These are phyloP conservation scores for Thielaviopsis populi DNA, from an alignment of 2,329 filamentous ascomycete genomes.

Conservation along the genomic window DNA sequence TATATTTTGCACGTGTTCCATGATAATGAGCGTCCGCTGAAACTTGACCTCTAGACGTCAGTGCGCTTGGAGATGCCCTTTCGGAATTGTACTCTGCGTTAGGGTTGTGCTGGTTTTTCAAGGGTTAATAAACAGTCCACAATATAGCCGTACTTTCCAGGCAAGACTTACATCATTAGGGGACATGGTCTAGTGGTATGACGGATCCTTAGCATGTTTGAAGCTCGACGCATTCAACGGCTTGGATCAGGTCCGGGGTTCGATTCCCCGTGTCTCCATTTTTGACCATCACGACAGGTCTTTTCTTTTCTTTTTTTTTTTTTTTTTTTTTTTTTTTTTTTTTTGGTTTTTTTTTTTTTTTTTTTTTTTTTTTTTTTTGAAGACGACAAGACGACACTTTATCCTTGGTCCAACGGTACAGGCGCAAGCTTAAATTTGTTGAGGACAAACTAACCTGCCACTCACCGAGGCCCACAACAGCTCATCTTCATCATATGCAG, in stretches of 20 bases:
- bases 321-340: not conserved
- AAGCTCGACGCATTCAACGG: not conserved
- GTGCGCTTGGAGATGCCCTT: not conserved
- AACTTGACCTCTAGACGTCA: too few relatives aligned
- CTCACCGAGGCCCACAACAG: not conserved
- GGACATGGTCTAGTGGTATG: conserved; percentile 15
- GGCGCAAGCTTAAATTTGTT: conserved; percentile 3
- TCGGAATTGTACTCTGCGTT: not conserved
- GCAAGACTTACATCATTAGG: not conserved
- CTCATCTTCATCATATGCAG: not conserved
- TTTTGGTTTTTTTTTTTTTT: not conserved
- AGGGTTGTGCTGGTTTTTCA: not conserved
- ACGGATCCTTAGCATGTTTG: conserved; percentile 15
- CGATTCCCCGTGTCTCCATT: conserved; percentile 11
- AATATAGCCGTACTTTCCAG: too few relatives aligned
- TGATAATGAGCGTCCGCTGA: too few relatives aligned
- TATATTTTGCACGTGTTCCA: too few relatives aligned
- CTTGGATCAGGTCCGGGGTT: conserved; percentile 15
- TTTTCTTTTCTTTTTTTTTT: not conserved
- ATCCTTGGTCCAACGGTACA: not conserved
- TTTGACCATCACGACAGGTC: not conserved
- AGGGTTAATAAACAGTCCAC: too few relatives aligned
- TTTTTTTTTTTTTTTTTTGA: not conserved
- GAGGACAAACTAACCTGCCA: not conserved
- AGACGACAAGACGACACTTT: not conserved